Conservation (phyloP, 2,329 filamentous ascomycete species). For the Coniochaeta sp. region DNA sequence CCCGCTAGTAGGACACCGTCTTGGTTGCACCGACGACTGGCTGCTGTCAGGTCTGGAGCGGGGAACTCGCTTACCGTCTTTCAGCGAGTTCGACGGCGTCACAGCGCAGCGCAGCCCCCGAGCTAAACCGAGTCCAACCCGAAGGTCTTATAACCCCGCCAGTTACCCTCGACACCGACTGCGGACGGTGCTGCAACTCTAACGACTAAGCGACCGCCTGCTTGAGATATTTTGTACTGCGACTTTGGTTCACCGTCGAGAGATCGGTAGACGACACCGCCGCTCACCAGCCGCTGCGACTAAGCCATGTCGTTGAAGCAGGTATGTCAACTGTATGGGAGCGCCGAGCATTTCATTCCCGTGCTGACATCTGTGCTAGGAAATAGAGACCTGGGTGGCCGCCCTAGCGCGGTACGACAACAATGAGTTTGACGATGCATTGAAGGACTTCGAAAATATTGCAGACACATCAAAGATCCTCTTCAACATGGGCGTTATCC, state of each 20-base stretch:
- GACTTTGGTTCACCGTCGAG: constrained; percentile 1
- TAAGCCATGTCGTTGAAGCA: constrained; percentile 33
- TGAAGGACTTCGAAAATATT: constrained; percentile 78
- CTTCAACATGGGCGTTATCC: constrained; percentile 97
- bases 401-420: constrained; percentile 91
- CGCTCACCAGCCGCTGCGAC: background rate
- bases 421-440: constrained; percentile 89
- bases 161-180: background rate
- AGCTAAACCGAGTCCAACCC: background rate
- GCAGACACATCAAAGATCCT: constrained; percentile 95
- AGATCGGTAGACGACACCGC: background rate
- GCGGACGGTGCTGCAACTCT: background rate
- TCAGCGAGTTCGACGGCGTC: background rate
- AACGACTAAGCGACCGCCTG: background rate
- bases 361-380: constrained; percentile 42
- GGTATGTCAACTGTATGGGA: constrained; percentile 14
- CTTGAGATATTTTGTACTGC: background rate
- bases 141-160: constrained; percentile 3
- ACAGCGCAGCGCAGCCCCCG: background rate
- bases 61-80: background rate
- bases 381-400: constrained; percentile 98
- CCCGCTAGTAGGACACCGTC: background rate
- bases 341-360: background rate
- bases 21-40: constrained; percentile 1
- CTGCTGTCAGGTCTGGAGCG: constrained; percentile 1